phyloP scores from a whole-genome alignment of 305 asterid species.

The Withania somnifera region DNA sequence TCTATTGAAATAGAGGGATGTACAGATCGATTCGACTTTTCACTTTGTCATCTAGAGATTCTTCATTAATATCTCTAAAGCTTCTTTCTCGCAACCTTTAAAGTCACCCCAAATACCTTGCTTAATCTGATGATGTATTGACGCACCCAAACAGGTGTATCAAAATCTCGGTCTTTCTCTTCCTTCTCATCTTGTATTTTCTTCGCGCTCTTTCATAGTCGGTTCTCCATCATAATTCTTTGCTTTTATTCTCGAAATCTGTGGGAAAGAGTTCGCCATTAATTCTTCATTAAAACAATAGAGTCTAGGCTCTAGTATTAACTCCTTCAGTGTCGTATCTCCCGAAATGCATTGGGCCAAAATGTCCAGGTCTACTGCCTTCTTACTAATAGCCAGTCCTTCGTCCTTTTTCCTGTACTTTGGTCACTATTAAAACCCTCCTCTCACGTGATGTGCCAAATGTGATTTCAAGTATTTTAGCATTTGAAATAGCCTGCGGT shows the following conservation, averaged over 20 bases:
- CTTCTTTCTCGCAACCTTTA: background rate
- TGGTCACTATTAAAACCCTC: background rate
- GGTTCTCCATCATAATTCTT: background rate
- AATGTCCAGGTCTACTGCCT: background rate
- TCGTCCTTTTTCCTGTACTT: background rate
- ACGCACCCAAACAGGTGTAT: background rate
- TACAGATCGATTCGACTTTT: too few species aligned
- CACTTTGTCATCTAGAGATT: too few species aligned
- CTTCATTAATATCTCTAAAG: background rate
- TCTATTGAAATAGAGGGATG: too few species aligned
- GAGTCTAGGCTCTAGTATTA: background rate
- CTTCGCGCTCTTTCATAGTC: background rate
- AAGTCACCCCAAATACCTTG: background rate
- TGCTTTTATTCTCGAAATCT: background rate
- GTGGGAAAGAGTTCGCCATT: background rate
- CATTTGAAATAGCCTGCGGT: too few species aligned
- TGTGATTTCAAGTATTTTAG: too few species aligned
- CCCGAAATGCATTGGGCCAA: background rate
- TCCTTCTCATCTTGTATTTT: background rate
- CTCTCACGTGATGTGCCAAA: background rate
- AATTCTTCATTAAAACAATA: background rate
- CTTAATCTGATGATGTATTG: background rate
- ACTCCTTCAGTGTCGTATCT: background rate
- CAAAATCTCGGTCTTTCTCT: background rate
- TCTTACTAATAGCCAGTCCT: background rate